These are phyloP conservation scores for Colletotrichum magnum DNA, from an alignment of 2,329 filamentous ascomycete genomes.

Conservation along the genomic window DNA sequence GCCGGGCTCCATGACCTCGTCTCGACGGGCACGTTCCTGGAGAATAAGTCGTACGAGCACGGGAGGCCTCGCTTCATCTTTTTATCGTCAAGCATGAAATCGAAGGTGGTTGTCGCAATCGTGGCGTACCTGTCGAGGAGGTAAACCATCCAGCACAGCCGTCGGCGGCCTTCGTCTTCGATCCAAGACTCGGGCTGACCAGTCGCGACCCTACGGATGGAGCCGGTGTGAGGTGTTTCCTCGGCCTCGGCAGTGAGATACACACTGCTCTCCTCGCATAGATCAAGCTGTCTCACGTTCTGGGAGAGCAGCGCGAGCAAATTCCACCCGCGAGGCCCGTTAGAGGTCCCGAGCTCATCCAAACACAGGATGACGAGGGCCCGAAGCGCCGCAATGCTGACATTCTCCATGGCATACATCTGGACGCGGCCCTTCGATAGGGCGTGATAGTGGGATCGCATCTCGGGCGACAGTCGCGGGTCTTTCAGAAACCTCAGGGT, in stretches of 20 bases:
- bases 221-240: conserved; percentile 51
- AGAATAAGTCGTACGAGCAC: conserved; percentile 61
- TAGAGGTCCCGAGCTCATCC: conserved; percentile 59
- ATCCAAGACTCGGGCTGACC: conserved; percentile 59
- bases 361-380: conserved; percentile 58
- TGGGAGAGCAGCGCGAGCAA: conserved; percentile 56
- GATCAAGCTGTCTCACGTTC: conserved; percentile 55
- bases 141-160: conserved; percentile 62
- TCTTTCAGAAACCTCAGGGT: conserved; percentile 60
- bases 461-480: conserved; percentile 53
- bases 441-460: conserved; percentile 55
- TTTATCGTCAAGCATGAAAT: conserved; percentile 57
- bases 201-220: conserved; percentile 51
- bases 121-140: conserved; percentile 60
- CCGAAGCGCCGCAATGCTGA: conserved; percentile 55
- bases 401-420: conserved; percentile 58
- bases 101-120: conserved; percentile 56
- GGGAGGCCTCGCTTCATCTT: conserved; percentile 58
- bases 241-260: conserved; percentile 52
- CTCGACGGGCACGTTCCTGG: conserved; percentile 59
- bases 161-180: conserved; percentile 58
- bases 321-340: conserved; percentile 59
- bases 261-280: conserved; percentile 56
- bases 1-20: conserved; percentile 50
- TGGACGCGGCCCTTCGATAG: conserved; percentile 56